Conservation (phyloP, 352 stramenopile species). For the Plasmopara muralis region DNA sequence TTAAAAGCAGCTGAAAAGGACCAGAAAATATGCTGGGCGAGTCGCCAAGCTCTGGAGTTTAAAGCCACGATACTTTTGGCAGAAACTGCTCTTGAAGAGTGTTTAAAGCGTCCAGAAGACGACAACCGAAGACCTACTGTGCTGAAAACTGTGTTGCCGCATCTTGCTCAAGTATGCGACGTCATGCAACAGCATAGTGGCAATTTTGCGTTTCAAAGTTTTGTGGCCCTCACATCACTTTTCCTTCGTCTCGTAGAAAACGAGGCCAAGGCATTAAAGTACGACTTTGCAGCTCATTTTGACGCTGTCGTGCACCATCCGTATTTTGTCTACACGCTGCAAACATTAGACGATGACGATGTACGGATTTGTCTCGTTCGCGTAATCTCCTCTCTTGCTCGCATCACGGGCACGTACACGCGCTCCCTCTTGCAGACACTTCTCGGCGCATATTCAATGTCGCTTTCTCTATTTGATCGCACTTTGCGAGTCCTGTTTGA, state of each 20-base stretch:
- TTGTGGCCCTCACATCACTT: constrained; percentile 28
- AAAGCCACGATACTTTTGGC: constrained; percentile 17
- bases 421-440: constrained; percentile 51
- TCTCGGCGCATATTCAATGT: constrained; percentile 63
- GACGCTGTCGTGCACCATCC: constrained; percentile 21
- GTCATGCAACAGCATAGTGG: constrained; percentile 12
- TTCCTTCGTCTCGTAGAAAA: constrained; percentile 29
- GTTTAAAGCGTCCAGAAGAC: constrained; percentile 9
- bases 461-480: constrained; percentile 51
- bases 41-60: background rate
- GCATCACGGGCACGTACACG: constrained; percentile 35
- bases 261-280: constrained; percentile 15
- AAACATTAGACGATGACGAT: constrained; percentile 9
- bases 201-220: constrained; percentile 18
- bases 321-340: constrained; percentile 27
- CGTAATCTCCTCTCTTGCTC: constrained; percentile 37
- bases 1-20: constrained; percentile 9
- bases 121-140: background rate
- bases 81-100: constrained; percentile 8
- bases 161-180: constrained; percentile 21
- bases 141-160: constrained; percentile 1
- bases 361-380: constrained; percentile 31
- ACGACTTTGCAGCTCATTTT: constrained; percentile 36
- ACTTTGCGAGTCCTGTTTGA: constrained; percentile 46
- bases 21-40: too few relatives aligned